These are phyloP conservation scores for Yamadazyma sp. DNA, from an alignment of 1,139 yeast genomes.

Conservation along the genomic window DNA sequence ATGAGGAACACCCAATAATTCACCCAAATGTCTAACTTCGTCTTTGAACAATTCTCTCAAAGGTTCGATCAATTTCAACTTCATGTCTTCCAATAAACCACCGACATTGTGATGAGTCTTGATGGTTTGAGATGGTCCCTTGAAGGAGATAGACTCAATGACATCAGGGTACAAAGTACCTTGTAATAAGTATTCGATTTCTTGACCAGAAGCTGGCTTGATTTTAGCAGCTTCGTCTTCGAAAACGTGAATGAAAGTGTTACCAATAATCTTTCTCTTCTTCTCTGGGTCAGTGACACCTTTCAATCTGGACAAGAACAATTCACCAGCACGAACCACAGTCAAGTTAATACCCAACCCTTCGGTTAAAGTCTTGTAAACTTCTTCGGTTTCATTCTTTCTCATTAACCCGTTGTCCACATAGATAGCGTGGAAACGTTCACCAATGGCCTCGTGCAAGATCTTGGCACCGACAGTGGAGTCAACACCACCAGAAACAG, in stretches of 20 bases:
- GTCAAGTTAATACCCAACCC: constrained; percentile 94
- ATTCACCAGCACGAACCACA: constrained; percentile 91
- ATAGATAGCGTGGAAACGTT: constrained; percentile 95
- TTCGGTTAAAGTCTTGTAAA: constrained; percentile 83
- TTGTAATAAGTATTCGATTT: constrained; percentile 89
- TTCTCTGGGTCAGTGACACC: constrained; percentile 98
- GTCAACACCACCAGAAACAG: constrained; percentile 99
- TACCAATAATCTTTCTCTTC: constrained; percentile 98
- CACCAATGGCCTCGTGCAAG: constrained; percentile 98
- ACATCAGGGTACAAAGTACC: constrained; percentile 99
- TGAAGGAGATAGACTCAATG: constrained; percentile 96
- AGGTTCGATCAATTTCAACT: constrained; percentile 96
- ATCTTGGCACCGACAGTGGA: constrained; percentile 98
- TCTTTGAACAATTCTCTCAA: constrained; percentile 97
- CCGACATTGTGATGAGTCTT: constrained; percentile 99
- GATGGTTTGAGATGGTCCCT: constrained; percentile 99
- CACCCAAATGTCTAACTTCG: constrained; percentile 96
- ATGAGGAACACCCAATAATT: constrained; percentile 90
- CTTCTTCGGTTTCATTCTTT: constrained; percentile 84
- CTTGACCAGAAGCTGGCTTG: constrained; percentile 85
- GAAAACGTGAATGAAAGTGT: constrained; percentile 94
- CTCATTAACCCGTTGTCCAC: constrained; percentile 99
- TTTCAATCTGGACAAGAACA: constrained; percentile 79
- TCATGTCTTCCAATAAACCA: constrained; percentile 96
- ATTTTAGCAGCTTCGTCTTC: constrained; percentile 95